A percentile compares a stretch with the other conserved stretches of the same genome.
Conservation (phyloP, 768 basidiomycete genomes). For the Grammothele lineata region DNA sequence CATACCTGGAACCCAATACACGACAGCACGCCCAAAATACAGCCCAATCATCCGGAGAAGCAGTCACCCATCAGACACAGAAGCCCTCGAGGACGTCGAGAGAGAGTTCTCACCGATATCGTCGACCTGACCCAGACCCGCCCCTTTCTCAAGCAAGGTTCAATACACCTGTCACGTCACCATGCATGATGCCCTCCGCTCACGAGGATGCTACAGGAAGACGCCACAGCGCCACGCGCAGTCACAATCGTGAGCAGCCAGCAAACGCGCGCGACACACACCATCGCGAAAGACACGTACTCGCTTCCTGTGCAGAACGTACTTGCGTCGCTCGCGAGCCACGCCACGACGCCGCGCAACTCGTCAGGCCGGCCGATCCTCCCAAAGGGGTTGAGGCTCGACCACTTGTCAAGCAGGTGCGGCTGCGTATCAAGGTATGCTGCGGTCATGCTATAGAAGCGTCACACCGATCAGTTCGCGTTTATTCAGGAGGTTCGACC, state of each 20-base stretch:
- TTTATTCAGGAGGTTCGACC: too few species aligned
- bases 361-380: constrained; percentile 72
- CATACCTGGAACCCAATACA: too few species aligned
- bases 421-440: constrained; percentile 65
- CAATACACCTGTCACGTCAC: constrained; percentile 31
- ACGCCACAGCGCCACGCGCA: too few species aligned
- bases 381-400: constrained; percentile 61
- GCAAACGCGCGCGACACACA: background rate
- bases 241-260: background rate
- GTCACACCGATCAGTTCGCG: background rate
- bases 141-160: too few species aligned
- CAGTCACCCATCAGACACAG: too few species aligned
- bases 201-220: constrained; percentile 46
- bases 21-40: too few species aligned
- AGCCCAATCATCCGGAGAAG: too few species aligned
- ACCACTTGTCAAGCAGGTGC: constrained; percentile 62
- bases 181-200: constrained; percentile 62
- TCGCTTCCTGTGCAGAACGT: constrained; percentile 82
- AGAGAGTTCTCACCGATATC: too few species aligned
- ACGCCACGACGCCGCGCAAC: constrained; percentile 63
- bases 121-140: too few species aligned
- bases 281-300: constrained; percentile 41
- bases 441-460: constrained; percentile 59
- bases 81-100: too few species aligned
- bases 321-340: constrained; percentile 74